Evolutionary conservation across 257 asterid genomes (phyloP), one percentile per base, ranked within the genome.

Genomic region (Verbascum thapsus): DNA sequence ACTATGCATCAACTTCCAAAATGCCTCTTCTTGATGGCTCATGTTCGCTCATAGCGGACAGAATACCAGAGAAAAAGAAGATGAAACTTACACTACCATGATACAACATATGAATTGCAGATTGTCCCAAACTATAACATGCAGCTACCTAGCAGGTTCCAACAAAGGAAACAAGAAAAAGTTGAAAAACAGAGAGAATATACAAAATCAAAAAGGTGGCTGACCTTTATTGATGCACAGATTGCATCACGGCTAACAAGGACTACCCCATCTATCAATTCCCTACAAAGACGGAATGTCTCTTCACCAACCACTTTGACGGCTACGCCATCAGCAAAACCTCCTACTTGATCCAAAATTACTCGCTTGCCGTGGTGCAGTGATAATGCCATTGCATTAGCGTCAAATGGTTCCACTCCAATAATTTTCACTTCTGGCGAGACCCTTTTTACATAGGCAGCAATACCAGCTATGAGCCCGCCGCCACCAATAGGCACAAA

Each of bases 401-500:
- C 99, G 72, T 94, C 96, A 51, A 72, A 72, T 35, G 99, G 97
- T 71, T 94, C 99, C 51, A 94, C 99, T 18, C 99, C 97, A 22
- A 90, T 90, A 60, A 94, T 74, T 63, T 90, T 94, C 58, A 90
- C 88, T 43, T 87, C 80, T 23, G 99, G 97, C 22, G 83, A 72
- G 56, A 94, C 97, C 81, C 91, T 85, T 72, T 90, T 94, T 38
- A 94, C 82, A 32, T 84, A 94, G 53, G 97, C 95, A 73, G 99
- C 99, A 67, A 94, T 85, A 20, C 99, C 99, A 19, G 99, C 99
- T 63, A 94, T 85, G 51, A 94, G 94, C 19, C 99, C 99, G 51
- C 99, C 99, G 22, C 99, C 99, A 19, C 99, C 99, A 23, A 94
- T 85, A 10, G 97, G 99, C 54, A 94, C 99, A 72, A 94, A 87